Evolutionary conservation across 2,329 filamentous ascomycete species (phyloP).

Genomic region (Penicillium sp.): DNA sequence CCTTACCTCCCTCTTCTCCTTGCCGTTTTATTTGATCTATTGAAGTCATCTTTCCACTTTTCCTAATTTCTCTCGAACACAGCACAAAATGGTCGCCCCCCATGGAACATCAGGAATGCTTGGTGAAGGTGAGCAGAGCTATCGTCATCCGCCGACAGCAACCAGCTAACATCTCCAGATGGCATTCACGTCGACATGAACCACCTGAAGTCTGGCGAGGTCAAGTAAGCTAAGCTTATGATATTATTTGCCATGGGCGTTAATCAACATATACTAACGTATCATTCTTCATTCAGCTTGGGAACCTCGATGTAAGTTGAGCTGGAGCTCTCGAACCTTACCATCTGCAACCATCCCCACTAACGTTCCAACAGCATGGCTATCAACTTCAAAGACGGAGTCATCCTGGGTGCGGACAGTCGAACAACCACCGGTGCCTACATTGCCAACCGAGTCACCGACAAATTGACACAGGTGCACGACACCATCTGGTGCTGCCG

Average conservation of each 20-base stretch:
- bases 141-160: slow-evolving; percentile 14
- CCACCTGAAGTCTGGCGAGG: slow-evolving; percentile 95
- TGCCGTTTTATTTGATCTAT: slow-evolving; percentile 1
- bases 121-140: slow-evolving; percentile 40
- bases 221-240: slow-evolving; percentile 68
- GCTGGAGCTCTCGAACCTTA: slow-evolving; percentile 12
- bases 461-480: slow-evolving; percentile 97
- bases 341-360: slow-evolving; percentile 17
- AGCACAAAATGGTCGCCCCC: slow-evolving; percentile 38
- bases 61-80: not conserved
- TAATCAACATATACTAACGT: slow-evolving; percentile 29
- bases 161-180: slow-evolving; percentile 58
- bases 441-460: slow-evolving; percentile 98
- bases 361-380: slow-evolving; percentile 70
- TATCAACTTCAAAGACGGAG: slow-evolving; percentile 97
- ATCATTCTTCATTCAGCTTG: slow-evolving; percentile 56
- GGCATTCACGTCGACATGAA: slow-evolving; percentile 99
- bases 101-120: slow-evolving; percentile 43
- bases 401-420: slow-evolving; percentile 94
- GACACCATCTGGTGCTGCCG: slow-evolving; percentile 99
- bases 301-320: slow-evolving; percentile 88
- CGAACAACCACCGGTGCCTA: slow-evolving; percentile 96
- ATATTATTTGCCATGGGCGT: not conserved
- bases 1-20: slow-evolving; percentile 7
- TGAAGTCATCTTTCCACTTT: slow-evolving; percentile 1